Base-by-base conservation (phyloP, 495 filamentous ascomycete species). In the Aspergillus nanangensis region DNA sequence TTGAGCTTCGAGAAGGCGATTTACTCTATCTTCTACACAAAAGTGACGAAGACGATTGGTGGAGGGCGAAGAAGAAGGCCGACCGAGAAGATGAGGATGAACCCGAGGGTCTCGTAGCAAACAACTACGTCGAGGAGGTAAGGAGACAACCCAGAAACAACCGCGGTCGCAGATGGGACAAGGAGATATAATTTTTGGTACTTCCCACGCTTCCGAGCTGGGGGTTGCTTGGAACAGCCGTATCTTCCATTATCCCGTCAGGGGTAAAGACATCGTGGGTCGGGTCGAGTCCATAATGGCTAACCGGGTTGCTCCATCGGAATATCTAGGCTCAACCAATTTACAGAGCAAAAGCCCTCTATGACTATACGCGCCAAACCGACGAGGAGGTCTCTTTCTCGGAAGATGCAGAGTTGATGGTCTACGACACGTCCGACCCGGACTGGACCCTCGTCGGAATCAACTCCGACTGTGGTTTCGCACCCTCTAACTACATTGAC, bases 21-120 rank as follows among this genome's bases (percentile, higher is more conserved):
- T 55, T 96, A 38, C 79, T 99, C 32, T 97, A 92, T 63, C 75
- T 99, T 24, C 73, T 97, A 38, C 89, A 97, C 55, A 95, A 95
- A 73, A 89, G 81, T 61, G 62, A 69, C 21, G 90, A 95, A 5
- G 92, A 96, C 71, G 88, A 88, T 60, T 96, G 92, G 92, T 97
- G 92, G 92, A 96, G 87, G 63, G 91, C 87, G 15, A 96, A 96
- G 76, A 96, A 96, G 79, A 96, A 91, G 78, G 88, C 87, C 23
- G 78, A 79, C n/a, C 78, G 67, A 33, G 89, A 94, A 18, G 93
- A 95, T 43, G 90, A 96, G 23, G 93, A 96, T 41, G 93, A 98
- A 63, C 93, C 93, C 3, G 82, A 90, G 52, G 93, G 93, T 47
- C 67, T 99, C 66, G 84, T 97, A 37, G 92, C 93, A 21, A 92